Base-by-base conservation (phyloP, 768 basidiomycete species). In the Russula compacta region DNA sequence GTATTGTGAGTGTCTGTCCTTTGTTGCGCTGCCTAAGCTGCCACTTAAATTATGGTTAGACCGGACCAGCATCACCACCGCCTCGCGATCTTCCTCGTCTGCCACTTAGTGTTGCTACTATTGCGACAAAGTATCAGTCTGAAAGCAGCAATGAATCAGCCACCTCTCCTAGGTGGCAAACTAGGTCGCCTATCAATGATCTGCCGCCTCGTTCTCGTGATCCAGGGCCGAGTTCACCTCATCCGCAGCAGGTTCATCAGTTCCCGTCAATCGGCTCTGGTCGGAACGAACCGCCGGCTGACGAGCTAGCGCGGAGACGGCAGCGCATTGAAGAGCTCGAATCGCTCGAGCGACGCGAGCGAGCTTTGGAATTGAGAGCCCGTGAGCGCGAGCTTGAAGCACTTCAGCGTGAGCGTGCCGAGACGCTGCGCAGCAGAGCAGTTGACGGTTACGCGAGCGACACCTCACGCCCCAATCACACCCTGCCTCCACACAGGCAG, bases 31-130 rank as follows among this genome's bases (percentile, higher is more conserved):
- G 35, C 9, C 17, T 24, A 11, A 12, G 19, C 10, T n/a, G 33
- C 21, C 46, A 24, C 52, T 38, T 19, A 62, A 35, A 40, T n/a
- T 40, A 9, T 52, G 24, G 56, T 10, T 61, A 84, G 85, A 72
- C 81, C 52, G 80, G 76, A 11, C 74, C 78, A 3, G 68, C 75
- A 0, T 83, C 83, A 11, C 83, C 83, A 14, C 76, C 78, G 12
- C 81, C 79, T 33, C 82, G 79, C 66, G 85, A 88, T 53, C 67
- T 85, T 11, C 86, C 86, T 38, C 81, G 81, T 17, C 70, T 87
- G 29, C 83, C 85, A 1, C 71, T 81, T 54, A 87, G 83, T 47
- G 87, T 88, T 29, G 79, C 77, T 9, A 78, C 82, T 64, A 72
- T 89, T 12, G 85, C 87, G 2, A 79, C 78, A 42, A 81, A 82